Base-by-base conservation (phyloP, 1,139 yeast species). In the Yamadazyma dushanensis region DNA sequence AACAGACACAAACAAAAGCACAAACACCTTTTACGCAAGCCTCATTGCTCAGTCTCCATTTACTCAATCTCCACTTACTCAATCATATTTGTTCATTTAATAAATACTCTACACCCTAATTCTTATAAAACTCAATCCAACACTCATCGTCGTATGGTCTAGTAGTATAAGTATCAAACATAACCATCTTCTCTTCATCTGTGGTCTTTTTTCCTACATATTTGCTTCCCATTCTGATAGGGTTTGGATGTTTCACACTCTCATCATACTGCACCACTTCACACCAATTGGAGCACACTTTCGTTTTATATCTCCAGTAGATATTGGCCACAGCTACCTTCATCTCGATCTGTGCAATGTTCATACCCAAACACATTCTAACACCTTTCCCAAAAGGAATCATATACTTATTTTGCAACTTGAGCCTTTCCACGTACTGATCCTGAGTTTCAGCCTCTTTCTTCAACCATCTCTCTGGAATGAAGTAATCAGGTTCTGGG, bases 301-400 rank as follows among this genome's bases (percentile, higher is more conserved):
- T 43, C 11, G 68, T 58, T 5, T 48, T 43, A 48, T 56, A 82
- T 26, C 71, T 66, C 64, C 76, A 68, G 53, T 80, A 77, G 10
- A 82, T 55, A 39, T 71, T 70, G 10, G 80, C 77, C 18, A 78
- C 52, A 7, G 76, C 72, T 30, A 80, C 51, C 50, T 81, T 82
- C 68, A 83, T 80, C 52, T 82, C 90, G 30, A 77, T 75, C 22
- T 76, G 57, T 0, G 89, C 90, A 38, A 83, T 60, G 49, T 82
- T 71, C 80, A 79, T 75, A 0, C 90, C 90, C 38, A 81, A 61
- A 49, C 90, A 83, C 89, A 81, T 81, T 41, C 89, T 62, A n/a
- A 80, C 69, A 2, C 90, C 90, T 31, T 78, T 75, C 1, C 90
- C 89, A 62, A 83, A 83, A 0, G 84, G 80, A 72, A 81, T 74